Base-by-base conservation (phyloP, 192 early-diverging fungal genomes). In the Coemansia sp. region DNA sequence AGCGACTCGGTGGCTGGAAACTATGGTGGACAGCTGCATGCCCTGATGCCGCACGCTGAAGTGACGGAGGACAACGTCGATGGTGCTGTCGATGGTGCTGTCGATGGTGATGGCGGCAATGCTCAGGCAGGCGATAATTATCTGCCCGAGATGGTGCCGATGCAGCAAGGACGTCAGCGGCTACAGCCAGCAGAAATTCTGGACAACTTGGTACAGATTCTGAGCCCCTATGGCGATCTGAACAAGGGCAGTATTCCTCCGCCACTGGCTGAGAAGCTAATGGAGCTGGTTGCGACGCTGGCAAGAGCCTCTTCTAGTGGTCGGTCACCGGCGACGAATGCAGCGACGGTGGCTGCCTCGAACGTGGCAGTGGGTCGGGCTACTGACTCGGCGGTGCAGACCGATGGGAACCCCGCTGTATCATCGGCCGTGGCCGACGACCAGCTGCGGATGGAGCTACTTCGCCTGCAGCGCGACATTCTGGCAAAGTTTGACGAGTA, bases 401-500 rank as follows among this genome's bases (percentile, higher is more conserved):
- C 54, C 0, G 36, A 28, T n/a, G n/a, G n/a, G 15, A 27, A 23
- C 8, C 7, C 36, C 13, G 38, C 18, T 11, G n/a, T n/a, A n/a
- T n/a, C n/a, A n/a, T n/a, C n/a, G n/a, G n/a, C n/a, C n/a, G n/a
- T n/a, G n/a, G 53, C 3, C n/a, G 37, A 27, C 1, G 42, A 14
- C 19, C 28, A n/a, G 30, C 11, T 64, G 50, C 52, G 53, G 2
- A 33, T 7, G 14, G 70, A 62, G 51, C 22, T 74, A 19, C 22
- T 43, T 23, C 45, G 35, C 2, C 42, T 73, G 46, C 64, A 67
- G 49, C 45, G 37, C 13, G 58, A 62, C 25, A 51, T 73, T 1
- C 36, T 73, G 35, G 30, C 32, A 1, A 42, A 46, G 15, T 58
- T 73, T 29, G 71, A 73, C 40, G 63, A 62, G 51, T 62, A 49